Evolutionary conservation across 2,329 filamentous ascomycete species (phyloP), one percentile per base, ranked within the genome.

Genomic region (Ceratocystis ficicola): DNA sequence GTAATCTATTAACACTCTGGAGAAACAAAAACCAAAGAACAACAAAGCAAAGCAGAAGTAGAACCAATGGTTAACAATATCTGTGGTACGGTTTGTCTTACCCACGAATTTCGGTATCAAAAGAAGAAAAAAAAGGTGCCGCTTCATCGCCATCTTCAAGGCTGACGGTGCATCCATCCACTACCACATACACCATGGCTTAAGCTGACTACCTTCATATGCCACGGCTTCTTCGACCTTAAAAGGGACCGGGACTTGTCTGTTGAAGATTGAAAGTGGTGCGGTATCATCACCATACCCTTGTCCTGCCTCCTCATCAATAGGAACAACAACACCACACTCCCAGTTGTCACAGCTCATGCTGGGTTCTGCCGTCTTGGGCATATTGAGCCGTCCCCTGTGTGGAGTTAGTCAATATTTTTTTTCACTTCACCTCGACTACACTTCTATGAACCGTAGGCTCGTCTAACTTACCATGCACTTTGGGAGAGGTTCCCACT

Each of bases 261-360:
- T 32, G 28, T 66, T 46, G 44, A 65, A 66, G 20, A 66, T 52
- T 8, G 63, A 48, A 32, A 62, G 36, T 8, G 67, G 60, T 44
- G 68, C 69, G 64, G 65, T 28, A 5, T 10, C 17, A 15, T 44
- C 20, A 20, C n/a, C 22, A 15, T 25, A 2, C 25, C 3, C 25
- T 30, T 22, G 32, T 6, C 25, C 32, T 5, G 20, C 22, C 22
- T 48, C 28, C 28, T 61, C 30, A 44, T 72, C 71, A 28, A 88
- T 78, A 8, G 86, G 85, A 50, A 96, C 73, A 28, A 97, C 71
- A 1, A 99, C 89, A 44, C 94, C 94, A 72, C 91, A 96, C 76
- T 97, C 94, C 92, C 93, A 97, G 74, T 97, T 99, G 65, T 89
- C 85, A 74, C 88, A 91, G 69, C 83, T 91, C 69, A 97, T 79